Conservation (phyloP, 768 basidiomycete species). For the Epithele typhae region DNA sequence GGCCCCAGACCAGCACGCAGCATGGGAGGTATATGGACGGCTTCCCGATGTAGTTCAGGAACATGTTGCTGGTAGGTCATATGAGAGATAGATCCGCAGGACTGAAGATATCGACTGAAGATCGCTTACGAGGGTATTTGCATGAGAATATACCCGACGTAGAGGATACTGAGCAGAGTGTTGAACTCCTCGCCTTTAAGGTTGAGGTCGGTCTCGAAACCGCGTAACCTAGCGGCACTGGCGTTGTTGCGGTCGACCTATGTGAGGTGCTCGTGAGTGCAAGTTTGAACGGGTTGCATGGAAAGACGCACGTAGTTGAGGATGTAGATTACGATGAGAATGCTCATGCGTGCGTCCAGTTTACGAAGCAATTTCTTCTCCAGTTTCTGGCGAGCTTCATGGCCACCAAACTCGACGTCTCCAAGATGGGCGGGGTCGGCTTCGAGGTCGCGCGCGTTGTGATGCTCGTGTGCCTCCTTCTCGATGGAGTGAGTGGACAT, state of each 20-base stretch:
- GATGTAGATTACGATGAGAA: conserved; percentile 43
- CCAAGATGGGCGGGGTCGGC: conserved; percentile 10
- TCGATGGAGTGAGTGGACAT: conserved; percentile 19
- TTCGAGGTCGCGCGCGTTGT: conserved; percentile 7
- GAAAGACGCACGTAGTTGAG: conserved; percentile 39
- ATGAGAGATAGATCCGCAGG: too few relatives aligned
- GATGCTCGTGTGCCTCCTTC: conserved; percentile 14
- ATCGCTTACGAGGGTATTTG: conserved; percentile 66
- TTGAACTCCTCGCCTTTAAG: conserved; percentile 61
- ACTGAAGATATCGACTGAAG: too few relatives aligned
- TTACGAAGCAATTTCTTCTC: conserved; percentile 42
- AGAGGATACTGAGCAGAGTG: conserved; percentile 62
- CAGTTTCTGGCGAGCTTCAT: conserved; percentile 32
- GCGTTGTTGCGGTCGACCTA: conserved; percentile 73
- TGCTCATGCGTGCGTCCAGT: conserved; percentile 39
- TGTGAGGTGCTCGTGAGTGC: too few relatives aligned
- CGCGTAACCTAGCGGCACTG: conserved; percentile 66
- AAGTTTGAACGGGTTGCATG: too few relatives aligned
- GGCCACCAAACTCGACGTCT: conserved; percentile 34
- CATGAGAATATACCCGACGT: conserved; percentile 74
- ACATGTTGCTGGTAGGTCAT: conserved; percentile 72
- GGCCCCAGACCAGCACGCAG: conserved; percentile 73
- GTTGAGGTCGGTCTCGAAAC: conserved; percentile 65
- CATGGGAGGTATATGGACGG: conserved; percentile 65
- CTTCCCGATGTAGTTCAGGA: conserved; percentile 59